Evolutionary conservation across 768 basidiomycete species (phyloP).

Genomic region (Mrakia frigida): DNA sequence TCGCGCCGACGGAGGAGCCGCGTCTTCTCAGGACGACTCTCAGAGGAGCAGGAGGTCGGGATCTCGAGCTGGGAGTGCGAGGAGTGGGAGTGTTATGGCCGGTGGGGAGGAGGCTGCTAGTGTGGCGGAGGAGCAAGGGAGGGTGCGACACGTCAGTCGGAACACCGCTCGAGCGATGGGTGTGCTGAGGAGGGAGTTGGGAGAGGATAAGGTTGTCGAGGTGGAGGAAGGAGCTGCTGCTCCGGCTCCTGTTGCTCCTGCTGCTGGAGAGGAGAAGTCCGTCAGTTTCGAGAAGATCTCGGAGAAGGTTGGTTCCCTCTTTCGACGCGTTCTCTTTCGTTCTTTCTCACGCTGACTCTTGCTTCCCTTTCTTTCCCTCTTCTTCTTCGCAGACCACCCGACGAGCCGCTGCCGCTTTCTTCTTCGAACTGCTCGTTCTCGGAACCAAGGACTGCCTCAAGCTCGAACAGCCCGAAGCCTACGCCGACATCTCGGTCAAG

Average conservation of each 20-base stretch:
- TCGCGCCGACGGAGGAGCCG: constrained; percentile 51
- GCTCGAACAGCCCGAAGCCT: constrained; percentile 64
- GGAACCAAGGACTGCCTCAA: constrained; percentile 87
- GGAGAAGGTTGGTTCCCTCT: constrained; percentile 55
- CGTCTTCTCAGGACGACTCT: constrained; percentile 7
- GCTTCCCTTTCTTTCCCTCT: neutral
- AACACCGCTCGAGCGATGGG: constrained; percentile 80
- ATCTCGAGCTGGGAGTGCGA: constrained; percentile 16
- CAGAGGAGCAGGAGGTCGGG: constrained; percentile 11
- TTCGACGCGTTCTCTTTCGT: no score
- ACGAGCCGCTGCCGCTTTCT: constrained; percentile 89
- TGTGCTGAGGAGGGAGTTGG: constrained; percentile 67
- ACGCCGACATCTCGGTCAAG: constrained; percentile 77
- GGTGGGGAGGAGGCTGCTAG: constrained; percentile 33
- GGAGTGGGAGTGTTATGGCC: constrained; percentile 8
- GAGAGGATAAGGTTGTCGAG: constrained; percentile 37
- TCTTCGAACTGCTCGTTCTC: constrained; percentile 93
- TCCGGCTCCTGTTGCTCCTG: neutral
- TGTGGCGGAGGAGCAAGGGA: neutral
- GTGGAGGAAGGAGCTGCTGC: constrained; percentile 10
- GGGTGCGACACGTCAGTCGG: constrained; percentile 54
- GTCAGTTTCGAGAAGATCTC: constrained; percentile 75
- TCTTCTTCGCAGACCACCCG: constrained; percentile 63
- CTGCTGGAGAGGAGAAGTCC: constrained; percentile 51
- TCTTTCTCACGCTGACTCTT: neutral